Percentiles rank a stretch among this genome's conserved stretches.
Evolutionary conservation across 129 eudicot species (phyloP).

Genomic region (Deinandra increscens): DNA sequence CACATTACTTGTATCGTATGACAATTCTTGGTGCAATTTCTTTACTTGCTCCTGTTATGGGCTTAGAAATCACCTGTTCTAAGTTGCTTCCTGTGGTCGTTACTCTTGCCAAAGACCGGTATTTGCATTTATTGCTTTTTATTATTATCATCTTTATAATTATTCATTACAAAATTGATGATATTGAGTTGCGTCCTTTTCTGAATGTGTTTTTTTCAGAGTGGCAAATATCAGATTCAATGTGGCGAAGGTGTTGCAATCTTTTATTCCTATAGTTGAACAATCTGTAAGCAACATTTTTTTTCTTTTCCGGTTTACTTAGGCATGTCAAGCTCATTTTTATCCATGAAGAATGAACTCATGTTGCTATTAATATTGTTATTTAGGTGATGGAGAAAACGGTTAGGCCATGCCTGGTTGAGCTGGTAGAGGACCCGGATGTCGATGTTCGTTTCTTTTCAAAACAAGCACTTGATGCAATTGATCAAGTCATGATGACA

Average conservation of each 20-base stretch:
- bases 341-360: background rate
- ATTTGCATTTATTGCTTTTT: conserved; percentile 6
- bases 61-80: conserved; percentile 86
- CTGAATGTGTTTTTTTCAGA: conserved; percentile 38
- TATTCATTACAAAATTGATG: background rate
- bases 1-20: conserved; percentile 96
- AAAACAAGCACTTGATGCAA: conserved; percentile 90
- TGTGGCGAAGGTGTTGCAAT: conserved; percentile 95
- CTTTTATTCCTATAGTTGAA: conserved; percentile 79
- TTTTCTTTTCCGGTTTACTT: background rate
- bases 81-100: conserved; percentile 81
- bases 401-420: conserved; percentile 76
- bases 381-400: conserved; percentile 78
- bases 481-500: conserved; percentile 86
- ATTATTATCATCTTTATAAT: background rate
- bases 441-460: conserved; percentile 95
- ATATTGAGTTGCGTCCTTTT: background rate
- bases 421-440: conserved; percentile 94
- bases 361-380: background rate
- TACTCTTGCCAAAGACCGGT: conserved; percentile 91
- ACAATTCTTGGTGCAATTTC: conserved; percentile 83
- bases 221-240: conserved; percentile 97
- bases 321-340: background rate
- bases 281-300: conserved; percentile 61
- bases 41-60: conserved; percentile 96